These are phyloP conservation scores for Claviceps maximensis DNA, from an alignment of 2,329 filamentous ascomycete species.

Conservation along the genomic window DNA sequence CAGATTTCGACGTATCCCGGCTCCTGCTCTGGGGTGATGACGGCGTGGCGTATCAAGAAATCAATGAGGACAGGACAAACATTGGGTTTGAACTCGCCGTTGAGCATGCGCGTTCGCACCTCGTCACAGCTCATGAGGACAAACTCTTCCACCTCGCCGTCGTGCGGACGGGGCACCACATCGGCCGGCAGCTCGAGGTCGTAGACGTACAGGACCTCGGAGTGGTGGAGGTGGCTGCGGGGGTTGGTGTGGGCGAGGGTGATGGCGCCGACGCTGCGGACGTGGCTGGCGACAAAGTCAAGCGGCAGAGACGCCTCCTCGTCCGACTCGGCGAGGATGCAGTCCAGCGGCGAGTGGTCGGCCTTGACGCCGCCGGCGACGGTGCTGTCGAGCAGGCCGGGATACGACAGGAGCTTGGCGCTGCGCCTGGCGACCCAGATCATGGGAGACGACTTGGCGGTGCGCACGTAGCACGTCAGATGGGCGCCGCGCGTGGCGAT, in stretches of 20 bases:
- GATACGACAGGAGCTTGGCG: conserved; percentile 56
- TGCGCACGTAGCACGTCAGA: conserved; percentile 45
- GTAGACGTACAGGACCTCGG: conserved; percentile 51
- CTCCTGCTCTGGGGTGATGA: conserved; percentile 61
- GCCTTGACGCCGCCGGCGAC: conserved; percentile 66
- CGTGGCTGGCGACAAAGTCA: conserved; percentile 13
- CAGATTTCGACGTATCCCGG: conserved; percentile 57
- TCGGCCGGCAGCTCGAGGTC: conserved; percentile 53
- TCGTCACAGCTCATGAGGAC: conserved; percentile 47
- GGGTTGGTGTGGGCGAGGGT: conserved; percentile 21
- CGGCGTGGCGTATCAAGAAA: conserved; percentile 66
- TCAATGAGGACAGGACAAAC: conserved; percentile 67
- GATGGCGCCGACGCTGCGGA: conserved; percentile 19
- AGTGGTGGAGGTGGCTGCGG: conserved; percentile 18
- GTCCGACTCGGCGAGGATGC: conserved; percentile 55
- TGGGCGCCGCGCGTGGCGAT: conserved; percentile 53
- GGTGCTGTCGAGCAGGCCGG: conserved; percentile 64
- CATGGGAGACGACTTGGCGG: conserved; percentile 28
- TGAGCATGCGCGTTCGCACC: conserved; percentile 47
- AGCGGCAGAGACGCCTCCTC: conserved; percentile 50
- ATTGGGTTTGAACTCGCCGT: conserved; percentile 73
- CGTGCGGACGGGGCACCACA: conserved; percentile 51
- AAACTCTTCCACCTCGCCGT: conserved; percentile 71
- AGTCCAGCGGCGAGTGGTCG: conserved; percentile 50
- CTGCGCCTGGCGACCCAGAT: conserved; percentile 63